Conservation (phyloP, 129 eudicot genomes). For the Pulicaria dysenterica region DNA sequence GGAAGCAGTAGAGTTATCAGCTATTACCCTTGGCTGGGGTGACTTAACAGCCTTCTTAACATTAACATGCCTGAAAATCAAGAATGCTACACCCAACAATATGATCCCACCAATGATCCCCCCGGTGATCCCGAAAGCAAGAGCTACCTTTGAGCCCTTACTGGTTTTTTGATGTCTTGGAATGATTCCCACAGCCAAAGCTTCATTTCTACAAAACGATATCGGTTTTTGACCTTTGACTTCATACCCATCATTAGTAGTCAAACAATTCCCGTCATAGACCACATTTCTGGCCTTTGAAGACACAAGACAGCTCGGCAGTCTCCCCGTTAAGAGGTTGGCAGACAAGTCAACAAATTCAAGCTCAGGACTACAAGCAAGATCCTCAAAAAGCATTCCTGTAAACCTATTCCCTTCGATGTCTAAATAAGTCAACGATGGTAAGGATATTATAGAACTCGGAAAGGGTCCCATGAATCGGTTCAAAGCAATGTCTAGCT, state of each 20-base stretch:
- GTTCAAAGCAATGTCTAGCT: constrained; percentile 73
- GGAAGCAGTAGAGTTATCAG: constrained; percentile 52
- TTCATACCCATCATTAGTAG: constrained; percentile 36
- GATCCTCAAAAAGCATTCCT: constrained; percentile 60
- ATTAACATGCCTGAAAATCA: constrained; percentile 43
- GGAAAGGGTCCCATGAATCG: constrained; percentile 81
- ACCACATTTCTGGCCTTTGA: constrained; percentile 43
- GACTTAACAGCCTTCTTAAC: constrained; percentile 39
- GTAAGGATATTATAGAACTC: constrained; percentile 60
- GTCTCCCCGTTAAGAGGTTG: constrained; percentile 70
- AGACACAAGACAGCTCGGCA: constrained; percentile 65
- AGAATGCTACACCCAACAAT: constrained; percentile 41
- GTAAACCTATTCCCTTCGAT: constrained; percentile 72
- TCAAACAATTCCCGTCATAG: constrained; percentile 71
- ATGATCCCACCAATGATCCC: constrained; percentile 55
- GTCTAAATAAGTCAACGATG: constrained; percentile 63
- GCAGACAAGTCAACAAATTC: constrained; percentile 63
- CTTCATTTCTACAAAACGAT: constrained; percentile 72
- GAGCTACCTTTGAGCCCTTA: constrained; percentile 42
- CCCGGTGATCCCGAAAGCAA: constrained; percentile 54
- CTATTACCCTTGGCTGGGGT: constrained; percentile 43
- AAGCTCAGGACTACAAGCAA: constrained; percentile 57
- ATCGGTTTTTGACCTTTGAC: constrained; percentile 51
- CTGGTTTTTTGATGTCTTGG: constrained; percentile 44
- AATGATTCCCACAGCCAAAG: constrained; percentile 83